phyloP scores from a whole-genome alignment of 2,329 filamentous ascomycete species.

The Monosporascus sp. region DNA sequence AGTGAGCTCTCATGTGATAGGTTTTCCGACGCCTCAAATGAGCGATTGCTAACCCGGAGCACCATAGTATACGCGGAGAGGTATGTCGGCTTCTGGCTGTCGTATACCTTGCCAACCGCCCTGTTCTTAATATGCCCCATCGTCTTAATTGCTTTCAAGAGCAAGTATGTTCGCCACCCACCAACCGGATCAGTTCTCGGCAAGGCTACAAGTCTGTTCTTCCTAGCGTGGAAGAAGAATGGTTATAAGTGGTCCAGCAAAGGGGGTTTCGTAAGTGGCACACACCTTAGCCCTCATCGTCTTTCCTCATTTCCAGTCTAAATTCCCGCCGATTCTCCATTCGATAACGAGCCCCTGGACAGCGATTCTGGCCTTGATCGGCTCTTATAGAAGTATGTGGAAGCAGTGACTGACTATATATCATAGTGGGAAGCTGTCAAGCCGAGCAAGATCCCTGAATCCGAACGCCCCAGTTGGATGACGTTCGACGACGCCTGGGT shows the following conservation, averaged over 20 bases:
- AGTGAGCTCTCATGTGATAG: too few relatives aligned
- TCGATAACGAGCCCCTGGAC: too few relatives aligned
- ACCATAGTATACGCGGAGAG: conserved; percentile 61
- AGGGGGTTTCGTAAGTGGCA: background rate
- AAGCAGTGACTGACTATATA: background rate
- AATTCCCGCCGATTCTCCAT: too few relatives aligned
- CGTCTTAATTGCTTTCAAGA: conserved; percentile 56
- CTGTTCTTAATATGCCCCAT: conserved; percentile 59
- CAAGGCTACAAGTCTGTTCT: conserved; percentile 59
- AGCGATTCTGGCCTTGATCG: too few relatives aligned
- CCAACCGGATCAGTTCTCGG: conserved; percentile 65
- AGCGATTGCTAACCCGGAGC: background rate
- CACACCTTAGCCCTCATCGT: too few relatives aligned
- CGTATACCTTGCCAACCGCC: conserved; percentile 62
- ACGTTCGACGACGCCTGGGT: conserved; percentile 81
- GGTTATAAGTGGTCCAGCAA: background rate
- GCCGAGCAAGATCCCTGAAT: conserved; percentile 55
- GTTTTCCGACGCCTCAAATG: background rate
- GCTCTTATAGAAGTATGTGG: too few relatives aligned
- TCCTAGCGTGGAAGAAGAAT: conserved; percentile 52
- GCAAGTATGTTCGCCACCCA: conserved; percentile 55
- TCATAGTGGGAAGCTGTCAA: conserved; percentile 39
- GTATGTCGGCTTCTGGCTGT: conserved; percentile 70
- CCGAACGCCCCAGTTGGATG: conserved; percentile 64
- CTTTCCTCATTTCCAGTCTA: too few relatives aligned